phyloP scores from a whole-genome alignment of 2,329 filamentous ascomycete genomes.

The Xylariaceae sp. region DNA sequence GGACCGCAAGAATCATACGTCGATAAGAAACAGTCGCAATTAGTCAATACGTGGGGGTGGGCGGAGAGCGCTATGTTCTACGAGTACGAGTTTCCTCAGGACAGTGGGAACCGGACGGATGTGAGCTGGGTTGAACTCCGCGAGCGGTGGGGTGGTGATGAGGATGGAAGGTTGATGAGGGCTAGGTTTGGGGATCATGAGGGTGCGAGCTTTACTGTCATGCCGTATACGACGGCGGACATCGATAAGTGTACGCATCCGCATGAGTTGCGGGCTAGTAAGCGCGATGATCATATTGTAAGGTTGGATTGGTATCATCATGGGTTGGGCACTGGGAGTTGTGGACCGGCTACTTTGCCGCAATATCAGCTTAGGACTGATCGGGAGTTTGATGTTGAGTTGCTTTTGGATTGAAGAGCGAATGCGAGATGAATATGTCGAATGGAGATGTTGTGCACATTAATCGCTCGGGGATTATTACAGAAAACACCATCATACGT shows the following conservation, averaged over 20 bases:
- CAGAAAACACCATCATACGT: not conserved
- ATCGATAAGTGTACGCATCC: slow-evolving; percentile 55
- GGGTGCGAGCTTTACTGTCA: slow-evolving; percentile 53
- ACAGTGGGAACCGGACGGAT: slow-evolving; percentile 62
- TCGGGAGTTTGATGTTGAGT: slow-evolving; percentile 41
- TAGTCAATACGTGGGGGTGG: slow-evolving; percentile 49
- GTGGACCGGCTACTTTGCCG: slow-evolving; percentile 53
- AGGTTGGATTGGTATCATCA: slow-evolving; percentile 60
- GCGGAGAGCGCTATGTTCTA: slow-evolving; percentile 50
- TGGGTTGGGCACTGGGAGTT: slow-evolving; percentile 59
- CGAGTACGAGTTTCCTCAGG: slow-evolving; percentile 66
- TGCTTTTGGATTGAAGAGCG: slow-evolving; percentile 44
- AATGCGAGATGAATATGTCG: slow-evolving; percentile 13
- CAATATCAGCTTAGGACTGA: slow-evolving; percentile 43
- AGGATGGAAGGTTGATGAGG: slow-evolving; percentile 35
- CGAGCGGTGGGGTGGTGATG: slow-evolving; percentile 28
- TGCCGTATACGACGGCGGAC: slow-evolving; percentile 52
- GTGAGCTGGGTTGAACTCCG: slow-evolving; percentile 55
- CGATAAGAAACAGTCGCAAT: slow-evolving; percentile 61
- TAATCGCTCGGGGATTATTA: not conserved
- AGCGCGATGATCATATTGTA: slow-evolving; percentile 49
- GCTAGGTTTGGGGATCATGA: slow-evolving; percentile 44
- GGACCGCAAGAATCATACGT: slow-evolving; percentile 64
- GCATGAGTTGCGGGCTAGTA: slow-evolving; percentile 51
- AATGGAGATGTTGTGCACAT: not conserved